These are phyloP conservation scores for Piper longum DNA, from an alignment of 164 flowering plant genomes.

Conservation along the genomic window DNA sequence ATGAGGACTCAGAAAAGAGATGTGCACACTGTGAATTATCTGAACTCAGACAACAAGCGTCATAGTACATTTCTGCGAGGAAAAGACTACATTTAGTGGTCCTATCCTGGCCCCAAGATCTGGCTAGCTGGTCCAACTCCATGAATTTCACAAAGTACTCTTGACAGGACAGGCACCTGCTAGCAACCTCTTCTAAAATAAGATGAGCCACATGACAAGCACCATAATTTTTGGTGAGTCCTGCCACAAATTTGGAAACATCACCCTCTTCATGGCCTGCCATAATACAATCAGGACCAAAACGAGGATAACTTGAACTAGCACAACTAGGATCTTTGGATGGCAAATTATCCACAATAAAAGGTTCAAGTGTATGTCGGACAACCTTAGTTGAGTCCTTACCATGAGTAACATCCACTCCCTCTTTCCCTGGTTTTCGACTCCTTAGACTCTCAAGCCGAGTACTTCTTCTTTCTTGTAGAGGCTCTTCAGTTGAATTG, in stretches of 20 bases:
- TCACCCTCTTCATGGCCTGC: conserved; percentile 26
- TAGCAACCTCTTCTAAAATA: conserved; percentile 61
- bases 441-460: conserved; percentile 81
- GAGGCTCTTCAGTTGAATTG: conserved; percentile 47
- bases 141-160: conserved; percentile 44
- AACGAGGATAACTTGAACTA: conserved; percentile 10
- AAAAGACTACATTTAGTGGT: conserved; percentile 70
- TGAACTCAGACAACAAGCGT: conserved; percentile 39
- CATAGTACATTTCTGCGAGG: conserved; percentile 82
- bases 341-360: conserved; percentile 28
- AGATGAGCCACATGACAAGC: conserved; percentile 75
- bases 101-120: conserved; percentile 62
- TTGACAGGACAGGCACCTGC: conserved; percentile 26
- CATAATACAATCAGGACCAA: conserved; percentile 13
- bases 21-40: conserved; percentile 23
- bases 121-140: conserved; percentile 79
- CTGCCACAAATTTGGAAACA: conserved; percentile 39
- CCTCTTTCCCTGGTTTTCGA: conserved; percentile 90
- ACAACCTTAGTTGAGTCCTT: conserved; percentile 57
- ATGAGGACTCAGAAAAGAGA: conserved; percentile 51
- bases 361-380: conserved; percentile 46
- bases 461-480: conserved; percentile 83
- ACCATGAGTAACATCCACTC: conserved; percentile 30
- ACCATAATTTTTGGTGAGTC: conserved; percentile 56
- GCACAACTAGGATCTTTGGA: conserved; percentile 17